A percentile compares a stretch with the other conserved stretches of the same genome.
Evolutionary conservation across 2,329 filamentous ascomycete genomes (phyloP).

Genomic region (Helicocarpus griseus): DNA sequence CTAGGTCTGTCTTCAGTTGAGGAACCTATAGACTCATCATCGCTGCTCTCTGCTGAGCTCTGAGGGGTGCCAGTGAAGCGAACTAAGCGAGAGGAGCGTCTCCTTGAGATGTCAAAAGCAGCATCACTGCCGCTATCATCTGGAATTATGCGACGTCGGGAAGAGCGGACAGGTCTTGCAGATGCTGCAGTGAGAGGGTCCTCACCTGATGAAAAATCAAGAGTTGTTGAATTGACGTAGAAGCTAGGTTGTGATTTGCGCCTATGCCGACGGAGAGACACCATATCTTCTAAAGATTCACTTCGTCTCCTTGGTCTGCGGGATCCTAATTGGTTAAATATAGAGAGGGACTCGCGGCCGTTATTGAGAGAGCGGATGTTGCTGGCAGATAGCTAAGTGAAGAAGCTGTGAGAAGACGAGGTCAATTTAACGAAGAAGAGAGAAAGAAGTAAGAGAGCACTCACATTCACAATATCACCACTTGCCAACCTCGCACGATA

Average conservation of each 20-base stretch:
- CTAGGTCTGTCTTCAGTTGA: background rate
- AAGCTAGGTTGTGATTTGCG: constrained; percentile 2
- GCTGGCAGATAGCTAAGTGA: background rate
- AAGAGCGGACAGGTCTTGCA: background rate
- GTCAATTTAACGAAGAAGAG: background rate
- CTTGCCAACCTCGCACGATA: constrained; percentile 9
- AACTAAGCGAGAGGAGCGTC: background rate
- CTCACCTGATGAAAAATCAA: constrained; percentile 13
- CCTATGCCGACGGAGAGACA: background rate
- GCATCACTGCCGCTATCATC: background rate
- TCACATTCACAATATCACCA: constrained; percentile 10
- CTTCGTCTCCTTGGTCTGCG: background rate
- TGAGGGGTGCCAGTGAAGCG: background rate
- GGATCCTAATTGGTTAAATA: background rate
- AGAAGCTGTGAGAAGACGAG: background rate
- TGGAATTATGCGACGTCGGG: background rate
- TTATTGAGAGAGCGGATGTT: background rate
- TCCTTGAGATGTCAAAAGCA: background rate
- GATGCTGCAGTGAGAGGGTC: background rate
- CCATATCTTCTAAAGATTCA: background rate
- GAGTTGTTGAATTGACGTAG: constrained; percentile 10
- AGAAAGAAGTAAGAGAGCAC: background rate
- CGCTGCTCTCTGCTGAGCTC: background rate
- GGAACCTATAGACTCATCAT: background rate
- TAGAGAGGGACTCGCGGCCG: background rate